phyloP scores from a whole-genome alignment of 352 stramenopile species.

The Phytophthora rubi region DNA sequence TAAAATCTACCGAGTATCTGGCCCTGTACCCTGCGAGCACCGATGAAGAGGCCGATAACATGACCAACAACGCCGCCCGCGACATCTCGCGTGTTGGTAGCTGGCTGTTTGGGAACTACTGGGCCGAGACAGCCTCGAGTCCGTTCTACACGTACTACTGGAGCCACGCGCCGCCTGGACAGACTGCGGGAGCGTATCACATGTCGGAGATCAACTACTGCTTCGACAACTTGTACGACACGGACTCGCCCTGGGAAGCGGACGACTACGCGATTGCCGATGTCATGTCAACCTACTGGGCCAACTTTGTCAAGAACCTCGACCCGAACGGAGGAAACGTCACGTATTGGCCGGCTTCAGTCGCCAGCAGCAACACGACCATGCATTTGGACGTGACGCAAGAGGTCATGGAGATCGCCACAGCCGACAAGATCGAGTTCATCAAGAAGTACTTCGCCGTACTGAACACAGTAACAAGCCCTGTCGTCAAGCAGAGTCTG shows the following conservation, averaged over 20 bases:
- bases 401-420: slow-evolving; percentile 13
- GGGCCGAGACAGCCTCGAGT: slow-evolving; percentile 12
- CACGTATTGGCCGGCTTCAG: slow-evolving; percentile 12
- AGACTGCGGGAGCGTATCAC: slow-evolving; percentile 22
- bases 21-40: slow-evolving; percentile 19
- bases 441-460: slow-evolving; percentile 17
- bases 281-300: slow-evolving; percentile 28
- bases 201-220: slow-evolving; percentile 38
- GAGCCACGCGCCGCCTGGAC: slow-evolving; percentile 22
- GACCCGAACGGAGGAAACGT: slow-evolving; percentile 25
- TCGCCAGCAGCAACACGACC: slow-evolving; percentile 13
- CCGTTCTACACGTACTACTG: slow-evolving; percentile 27
- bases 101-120: slow-evolving; percentile 29
- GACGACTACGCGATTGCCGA: slow-evolving; percentile 27
- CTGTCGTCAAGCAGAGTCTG: background rate
- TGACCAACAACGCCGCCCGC: slow-evolving; percentile 11
- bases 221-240: slow-evolving; percentile 33
- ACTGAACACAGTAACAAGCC: background rate
- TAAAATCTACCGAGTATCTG: too few species aligned
- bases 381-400: slow-evolving; percentile 19
- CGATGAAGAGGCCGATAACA: slow-evolving; percentile 11
- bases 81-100: slow-evolving; percentile 22
- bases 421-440: slow-evolving; percentile 11
- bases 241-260: slow-evolving; percentile 17
- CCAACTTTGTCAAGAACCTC: slow-evolving; percentile 26